These are phyloP conservation scores for Syzygium aqueum DNA, from an alignment of 345 rosid genomes.

Conservation along the genomic window DNA sequence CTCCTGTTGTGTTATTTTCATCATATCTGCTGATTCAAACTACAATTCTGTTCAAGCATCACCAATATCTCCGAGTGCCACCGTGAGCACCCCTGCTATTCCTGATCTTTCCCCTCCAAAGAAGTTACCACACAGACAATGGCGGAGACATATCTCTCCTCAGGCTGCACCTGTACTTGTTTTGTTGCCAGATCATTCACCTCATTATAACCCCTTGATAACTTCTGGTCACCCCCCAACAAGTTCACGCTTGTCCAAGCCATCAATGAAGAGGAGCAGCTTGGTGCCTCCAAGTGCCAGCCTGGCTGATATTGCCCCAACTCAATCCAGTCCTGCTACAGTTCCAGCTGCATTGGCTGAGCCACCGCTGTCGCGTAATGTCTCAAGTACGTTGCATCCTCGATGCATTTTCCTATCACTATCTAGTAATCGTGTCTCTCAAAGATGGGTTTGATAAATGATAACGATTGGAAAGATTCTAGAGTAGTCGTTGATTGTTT, in stretches of 20 bases:
- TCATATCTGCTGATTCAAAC: conserved; percentile 24
- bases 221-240: conserved; percentile 54
- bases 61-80: conserved; percentile 27
- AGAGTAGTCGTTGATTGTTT: not conserved
- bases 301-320: conserved; percentile 60
- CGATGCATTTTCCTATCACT: not conserved
- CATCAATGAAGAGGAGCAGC: conserved; percentile 45
- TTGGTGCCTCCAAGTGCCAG: conserved; percentile 46
- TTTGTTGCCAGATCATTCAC: conserved; percentile 44
- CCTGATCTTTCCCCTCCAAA: conserved; percentile 43
- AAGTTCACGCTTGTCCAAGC: conserved; percentile 53
- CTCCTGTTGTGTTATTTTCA: conserved; percentile 24
- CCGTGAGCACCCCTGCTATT: conserved; percentile 28
- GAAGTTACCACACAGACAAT: conserved; percentile 25
- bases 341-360: conserved; percentile 51
- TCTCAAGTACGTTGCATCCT: conserved; percentile 42
- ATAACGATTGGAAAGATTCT: not conserved
- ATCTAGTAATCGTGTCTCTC: not conserved
- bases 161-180: conserved; percentile 18
- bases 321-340: conserved; percentile 41
- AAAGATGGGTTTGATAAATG: not conserved
- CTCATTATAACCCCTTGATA: conserved; percentile 44
- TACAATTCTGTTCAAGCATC: conserved; percentile 19
- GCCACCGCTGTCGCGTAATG: conserved; percentile 76
- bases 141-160: conserved; percentile 34